These are phyloP conservation scores for Neurospora cerealis DNA, from an alignment of 495 filamentous ascomycete species.

Conservation along the genomic window DNA sequence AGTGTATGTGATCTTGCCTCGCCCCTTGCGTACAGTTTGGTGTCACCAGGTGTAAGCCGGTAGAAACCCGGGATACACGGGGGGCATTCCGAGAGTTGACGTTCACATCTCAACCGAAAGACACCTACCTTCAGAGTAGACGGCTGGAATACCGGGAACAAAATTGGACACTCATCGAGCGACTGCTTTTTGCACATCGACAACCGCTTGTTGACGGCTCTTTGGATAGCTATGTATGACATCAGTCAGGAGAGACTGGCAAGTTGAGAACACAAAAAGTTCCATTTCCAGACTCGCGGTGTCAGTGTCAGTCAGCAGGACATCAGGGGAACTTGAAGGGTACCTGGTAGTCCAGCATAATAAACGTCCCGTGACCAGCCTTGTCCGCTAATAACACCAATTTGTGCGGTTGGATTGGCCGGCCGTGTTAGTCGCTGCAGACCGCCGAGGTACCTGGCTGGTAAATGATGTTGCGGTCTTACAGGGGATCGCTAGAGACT, in stretches of 20 bases:
- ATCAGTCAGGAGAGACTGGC: not conserved
- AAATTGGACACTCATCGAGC: not conserved
- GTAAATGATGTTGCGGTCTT: not conserved
- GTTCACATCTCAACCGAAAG: not conserved
- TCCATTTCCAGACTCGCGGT: not conserved
- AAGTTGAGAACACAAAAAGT: not conserved
- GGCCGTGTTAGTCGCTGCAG: not conserved
- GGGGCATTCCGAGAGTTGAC: not conserved
- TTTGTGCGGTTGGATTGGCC: not conserved
- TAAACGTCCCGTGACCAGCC: not conserved
- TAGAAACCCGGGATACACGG: not conserved
- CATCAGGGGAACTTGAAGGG: not conserved
- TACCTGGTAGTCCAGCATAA: not conserved
- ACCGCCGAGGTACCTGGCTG: not conserved
- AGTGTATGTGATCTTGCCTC: not conserved
- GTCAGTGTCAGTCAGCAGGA: not conserved
- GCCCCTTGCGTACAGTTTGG: not conserved
- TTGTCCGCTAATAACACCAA: not conserved
- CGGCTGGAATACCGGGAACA: not conserved
- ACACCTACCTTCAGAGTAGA: not conserved
- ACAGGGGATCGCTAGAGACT: not conserved
- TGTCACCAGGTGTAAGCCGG: not conserved
- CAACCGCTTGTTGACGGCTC: not conserved
- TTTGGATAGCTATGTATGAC: not conserved
- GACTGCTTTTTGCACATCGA: not conserved